These are phyloP conservation scores for Gastrolobium bilobum DNA, from an alignment of 306 rosid species.

Conservation along the genomic window DNA sequence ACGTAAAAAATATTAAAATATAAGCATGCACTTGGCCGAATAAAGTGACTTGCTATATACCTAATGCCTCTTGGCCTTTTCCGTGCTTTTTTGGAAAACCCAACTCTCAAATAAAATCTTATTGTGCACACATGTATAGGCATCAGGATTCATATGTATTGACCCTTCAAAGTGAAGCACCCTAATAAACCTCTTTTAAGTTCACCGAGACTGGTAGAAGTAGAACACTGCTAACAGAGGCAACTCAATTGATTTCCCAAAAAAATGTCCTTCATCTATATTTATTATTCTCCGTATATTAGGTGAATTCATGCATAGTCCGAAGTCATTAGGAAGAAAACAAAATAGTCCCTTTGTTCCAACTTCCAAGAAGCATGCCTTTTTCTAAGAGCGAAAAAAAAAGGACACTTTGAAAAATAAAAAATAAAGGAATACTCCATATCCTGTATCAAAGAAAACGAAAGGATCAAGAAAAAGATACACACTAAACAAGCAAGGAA, in stretches of 20 bases:
- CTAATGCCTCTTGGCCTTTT: not conserved
- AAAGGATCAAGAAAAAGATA: constrained; percentile 28
- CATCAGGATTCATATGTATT: constrained; percentile 35
- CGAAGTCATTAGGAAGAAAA: constrained; percentile 42
- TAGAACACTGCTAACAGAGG: constrained; percentile 45
- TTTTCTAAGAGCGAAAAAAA: not conserved
- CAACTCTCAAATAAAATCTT: constrained; percentile 12
- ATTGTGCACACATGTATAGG: constrained; percentile 41
- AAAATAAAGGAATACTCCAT: not conserved
- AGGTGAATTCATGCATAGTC: constrained; percentile 2
- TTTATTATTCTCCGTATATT: constrained; percentile 20
- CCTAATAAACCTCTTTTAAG: constrained; percentile 33
- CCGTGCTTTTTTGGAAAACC: constrained; percentile 9
- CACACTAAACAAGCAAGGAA: constrained; percentile 38
- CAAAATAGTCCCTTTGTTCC: constrained; percentile 49
- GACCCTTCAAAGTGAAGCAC: constrained; percentile 48
- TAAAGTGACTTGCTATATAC: not conserved
- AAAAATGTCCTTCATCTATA: too few relatives aligned
- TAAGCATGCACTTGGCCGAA: not conserved
- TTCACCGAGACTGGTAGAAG: constrained; percentile 33
- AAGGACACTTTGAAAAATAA: constrained; percentile 6
- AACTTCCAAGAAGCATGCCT: constrained; percentile 47
- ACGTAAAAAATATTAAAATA: not conserved
- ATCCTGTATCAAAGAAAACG: constrained; percentile 30
- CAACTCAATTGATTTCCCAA: constrained; percentile 48